phyloP scores from a whole-genome alignment of 305 asterid species.

The Fraxinus sp. region DNA sequence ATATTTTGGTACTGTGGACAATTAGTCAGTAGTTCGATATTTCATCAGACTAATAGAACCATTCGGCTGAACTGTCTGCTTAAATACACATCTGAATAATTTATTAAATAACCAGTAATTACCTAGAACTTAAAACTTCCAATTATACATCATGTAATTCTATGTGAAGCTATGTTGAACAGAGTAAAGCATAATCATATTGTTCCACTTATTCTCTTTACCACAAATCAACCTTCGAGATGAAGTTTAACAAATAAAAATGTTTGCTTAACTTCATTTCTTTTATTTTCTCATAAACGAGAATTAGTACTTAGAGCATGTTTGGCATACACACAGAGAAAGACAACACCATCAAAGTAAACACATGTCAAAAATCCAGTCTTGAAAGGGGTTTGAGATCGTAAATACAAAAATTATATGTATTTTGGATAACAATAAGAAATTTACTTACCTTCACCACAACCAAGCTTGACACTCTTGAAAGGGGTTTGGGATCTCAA shows the following conservation, averaged over 20 bases:
- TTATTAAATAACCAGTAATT: neutral
- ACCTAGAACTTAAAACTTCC: neutral
- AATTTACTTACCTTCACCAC: neutral
- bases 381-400: neutral
- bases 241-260: neutral
- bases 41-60: neutral
- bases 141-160: neutral
- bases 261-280: neutral
- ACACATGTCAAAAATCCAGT: neutral
- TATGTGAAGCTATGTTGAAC: neutral
- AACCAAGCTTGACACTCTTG: neutral
- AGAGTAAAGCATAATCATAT: neutral
- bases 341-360: neutral
- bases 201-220: neutral
- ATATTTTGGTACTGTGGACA: neutral
- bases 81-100: neutral
- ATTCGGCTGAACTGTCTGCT: neutral
- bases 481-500: conserved; percentile 4
- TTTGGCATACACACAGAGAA: neutral
- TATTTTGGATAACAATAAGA: neutral
- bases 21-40: neutral
- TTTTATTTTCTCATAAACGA: neutral
- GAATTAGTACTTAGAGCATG: neutral
- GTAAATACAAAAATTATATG: neutral
- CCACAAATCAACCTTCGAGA: neutral